These are phyloP conservation scores for Xylariaceae sp. DNA, from an alignment of 2,329 filamentous ascomycete species.

Conservation along the genomic window DNA sequence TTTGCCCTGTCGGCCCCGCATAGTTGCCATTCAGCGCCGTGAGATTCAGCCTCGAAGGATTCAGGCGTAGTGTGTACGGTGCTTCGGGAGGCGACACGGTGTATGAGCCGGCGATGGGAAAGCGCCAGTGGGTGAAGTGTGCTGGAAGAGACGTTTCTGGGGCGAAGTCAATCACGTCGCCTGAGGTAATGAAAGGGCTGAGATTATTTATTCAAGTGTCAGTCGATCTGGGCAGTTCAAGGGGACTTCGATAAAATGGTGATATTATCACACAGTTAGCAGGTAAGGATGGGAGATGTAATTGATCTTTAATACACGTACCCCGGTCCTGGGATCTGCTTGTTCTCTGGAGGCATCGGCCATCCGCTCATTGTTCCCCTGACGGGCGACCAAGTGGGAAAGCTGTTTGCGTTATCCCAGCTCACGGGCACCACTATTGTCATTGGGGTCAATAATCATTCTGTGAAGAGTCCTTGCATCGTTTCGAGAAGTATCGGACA, in stretches of 20 bases:
- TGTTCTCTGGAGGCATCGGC: conserved; percentile 16
- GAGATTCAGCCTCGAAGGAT: conserved; percentile 48
- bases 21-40: conserved; percentile 49
- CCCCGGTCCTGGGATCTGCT: conserved; percentile 25
- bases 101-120: conserved; percentile 44
- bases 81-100: conserved; percentile 40
- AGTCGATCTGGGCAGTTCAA: too few species aligned
- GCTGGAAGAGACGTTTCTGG: conserved; percentile 42
- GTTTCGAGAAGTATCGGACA: too few species aligned
- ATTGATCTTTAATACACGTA: too few species aligned
- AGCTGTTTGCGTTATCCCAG: conserved; percentile 34
- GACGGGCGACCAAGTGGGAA: conserved; percentile 34
- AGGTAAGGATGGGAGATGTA: too few species aligned
- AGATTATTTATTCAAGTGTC: too few species aligned
- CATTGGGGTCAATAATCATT: too few species aligned
- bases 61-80: conserved; percentile 42
- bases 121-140: conserved; percentile 56
- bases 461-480: too few species aligned
- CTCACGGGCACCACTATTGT: conserved; percentile 37
- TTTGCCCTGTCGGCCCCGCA: conserved; percentile 43
- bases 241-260: too few species aligned
- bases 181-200: conserved; percentile 40
- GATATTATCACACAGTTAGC: too few species aligned
- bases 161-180: conserved; percentile 45
- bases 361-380: conserved; percentile 35